These are phyloP conservation scores for Chalaropsis thielavioides DNA, from an alignment of 2,329 filamentous ascomycete genomes.

Conservation along the genomic window DNA sequence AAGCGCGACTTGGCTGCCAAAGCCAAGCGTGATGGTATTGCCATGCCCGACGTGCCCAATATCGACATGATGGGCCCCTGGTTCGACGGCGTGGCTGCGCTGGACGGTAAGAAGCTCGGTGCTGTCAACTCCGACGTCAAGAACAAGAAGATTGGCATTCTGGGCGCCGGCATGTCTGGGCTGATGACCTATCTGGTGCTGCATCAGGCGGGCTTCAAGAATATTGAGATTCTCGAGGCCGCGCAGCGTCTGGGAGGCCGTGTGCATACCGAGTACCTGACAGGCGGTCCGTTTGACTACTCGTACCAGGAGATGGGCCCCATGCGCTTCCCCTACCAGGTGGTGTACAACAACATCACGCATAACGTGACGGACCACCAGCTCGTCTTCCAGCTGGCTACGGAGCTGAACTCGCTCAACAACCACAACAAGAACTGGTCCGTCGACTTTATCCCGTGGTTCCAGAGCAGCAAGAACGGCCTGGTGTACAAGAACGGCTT, in stretches of 20 bases:
- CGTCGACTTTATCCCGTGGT: slow-evolving; percentile 49
- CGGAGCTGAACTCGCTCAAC: slow-evolving; percentile 46
- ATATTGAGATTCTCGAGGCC: slow-evolving; percentile 49
- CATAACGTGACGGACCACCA: slow-evolving; percentile 47
- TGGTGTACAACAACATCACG: slow-evolving; percentile 40
- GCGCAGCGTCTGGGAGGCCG: slow-evolving; percentile 47
- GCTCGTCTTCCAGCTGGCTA: slow-evolving; percentile 49
- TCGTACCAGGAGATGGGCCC: slow-evolving; percentile 54
- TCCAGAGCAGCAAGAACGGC: slow-evolving; percentile 39
- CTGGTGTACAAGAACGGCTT: slow-evolving; percentile 34
- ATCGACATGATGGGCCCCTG: slow-evolving; percentile 34
- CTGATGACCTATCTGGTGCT: slow-evolving; percentile 43
- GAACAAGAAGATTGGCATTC: slow-evolving; percentile 44
- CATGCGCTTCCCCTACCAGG: slow-evolving; percentile 47
- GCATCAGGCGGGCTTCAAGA: slow-evolving; percentile 39
- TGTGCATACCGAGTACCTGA: slow-evolving; percentile 48
- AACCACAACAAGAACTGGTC: slow-evolving; percentile 32
- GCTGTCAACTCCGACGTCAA: slow-evolving; percentile 40
- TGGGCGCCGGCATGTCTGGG: slow-evolving; percentile 52
- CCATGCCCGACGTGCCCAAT: slow-evolving; percentile 33
- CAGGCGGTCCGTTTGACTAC: slow-evolving; percentile 45
- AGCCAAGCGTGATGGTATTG: slow-evolving; percentile 23
- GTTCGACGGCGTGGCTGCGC: slow-evolving; percentile 50
- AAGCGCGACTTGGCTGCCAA: slow-evolving; percentile 19
- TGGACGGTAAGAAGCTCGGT: slow-evolving; percentile 32